Base-by-base conservation (phyloP, 108 stramenopile genomes). In the Ochromonas danica region DNA sequence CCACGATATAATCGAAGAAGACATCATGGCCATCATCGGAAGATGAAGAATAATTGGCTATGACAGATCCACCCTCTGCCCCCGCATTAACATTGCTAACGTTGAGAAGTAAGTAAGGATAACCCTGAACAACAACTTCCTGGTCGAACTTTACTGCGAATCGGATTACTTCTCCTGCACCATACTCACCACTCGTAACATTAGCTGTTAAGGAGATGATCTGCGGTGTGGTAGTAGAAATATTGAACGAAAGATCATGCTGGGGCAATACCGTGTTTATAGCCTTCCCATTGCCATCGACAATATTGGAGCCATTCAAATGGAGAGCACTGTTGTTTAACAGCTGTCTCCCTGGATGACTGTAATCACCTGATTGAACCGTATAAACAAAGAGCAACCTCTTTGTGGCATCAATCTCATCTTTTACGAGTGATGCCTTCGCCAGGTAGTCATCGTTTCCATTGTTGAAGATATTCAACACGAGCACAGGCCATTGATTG, bases 271-370 rank as follows among this genome's bases (percentile, higher is more conserved):
- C 25, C 17, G 30, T 17, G 40, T 57, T 60, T 27, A 75, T 33
- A 36, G 72, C 17, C 27, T 75, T 75, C 27, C 40, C 72, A 36
- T 75, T 75, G 72, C 72, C 72, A 36, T 75, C 72, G 31, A 75
- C 27, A 6, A 75, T 42, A 27, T 60, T 27, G 10, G 72, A 35
- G 40, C 17, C 36, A 25, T 60, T 75, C 3, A 17, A 22, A 10
- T 41, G 6, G 10, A 42, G 22, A 10, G 31, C 36, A 10, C 6
- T 27, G 72, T 38, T 33, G 30, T 45, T 36, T 22, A 40, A 10
- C 67, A 70, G 22, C 40, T 10, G 67, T 31, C 17, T 70, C 67
- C 10, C 36, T n/a, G n/a, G n/a, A 17, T 40, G 10, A 31, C 67
- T 10, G 67, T 70, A 70, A 22, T 57, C 51, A 22, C 51, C 51